These are phyloP conservation scores for Spongospora subterranea DNA, from an alignment of 208 protist species.

Conservation along the genomic window DNA sequence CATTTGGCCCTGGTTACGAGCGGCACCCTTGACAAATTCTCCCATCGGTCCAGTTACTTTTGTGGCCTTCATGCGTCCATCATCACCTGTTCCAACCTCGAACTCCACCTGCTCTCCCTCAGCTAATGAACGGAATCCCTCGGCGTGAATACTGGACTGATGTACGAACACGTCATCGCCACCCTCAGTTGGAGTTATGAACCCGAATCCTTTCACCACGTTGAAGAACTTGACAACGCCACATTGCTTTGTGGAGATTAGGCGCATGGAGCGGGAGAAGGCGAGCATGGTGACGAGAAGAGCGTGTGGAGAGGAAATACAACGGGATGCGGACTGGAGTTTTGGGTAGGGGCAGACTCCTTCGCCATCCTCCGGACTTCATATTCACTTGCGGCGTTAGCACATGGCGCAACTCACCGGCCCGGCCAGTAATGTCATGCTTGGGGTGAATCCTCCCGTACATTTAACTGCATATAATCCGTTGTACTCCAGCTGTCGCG, in stretches of 20 bases:
- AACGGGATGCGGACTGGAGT: too few species aligned
- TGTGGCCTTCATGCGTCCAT: constrained; percentile 43
- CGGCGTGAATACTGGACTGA: constrained; percentile 58
- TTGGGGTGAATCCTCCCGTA: too few species aligned
- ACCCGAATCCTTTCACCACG: constrained; percentile 60
- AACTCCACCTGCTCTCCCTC: constrained; percentile 63
- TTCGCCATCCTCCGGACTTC: too few species aligned
- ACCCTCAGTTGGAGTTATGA: constrained; percentile 59
- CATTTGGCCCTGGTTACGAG: neutral
- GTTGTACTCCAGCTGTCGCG: too few species aligned
- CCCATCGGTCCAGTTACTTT: constrained; percentile 58
- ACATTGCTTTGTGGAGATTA: too few species aligned
- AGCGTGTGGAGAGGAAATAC: too few species aligned
- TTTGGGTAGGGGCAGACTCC: too few species aligned
- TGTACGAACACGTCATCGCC: constrained; percentile 60
- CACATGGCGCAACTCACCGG: too few species aligned
- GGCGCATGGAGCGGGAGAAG: neutral
- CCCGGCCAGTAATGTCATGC: too few species aligned
- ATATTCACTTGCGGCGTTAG: too few species aligned
- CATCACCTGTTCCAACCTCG: constrained; percentile 34
- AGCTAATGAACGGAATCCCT: constrained; percentile 57
- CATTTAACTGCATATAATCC: too few species aligned
- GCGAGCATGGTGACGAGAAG: neutral
- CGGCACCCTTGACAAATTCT: constrained; percentile 56
- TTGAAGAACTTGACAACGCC: constrained; percentile 62